Evolutionary conservation across 2,329 filamentous ascomycete genomes (phyloP).

Genomic region (Davidsoniella eucalypti): DNA sequence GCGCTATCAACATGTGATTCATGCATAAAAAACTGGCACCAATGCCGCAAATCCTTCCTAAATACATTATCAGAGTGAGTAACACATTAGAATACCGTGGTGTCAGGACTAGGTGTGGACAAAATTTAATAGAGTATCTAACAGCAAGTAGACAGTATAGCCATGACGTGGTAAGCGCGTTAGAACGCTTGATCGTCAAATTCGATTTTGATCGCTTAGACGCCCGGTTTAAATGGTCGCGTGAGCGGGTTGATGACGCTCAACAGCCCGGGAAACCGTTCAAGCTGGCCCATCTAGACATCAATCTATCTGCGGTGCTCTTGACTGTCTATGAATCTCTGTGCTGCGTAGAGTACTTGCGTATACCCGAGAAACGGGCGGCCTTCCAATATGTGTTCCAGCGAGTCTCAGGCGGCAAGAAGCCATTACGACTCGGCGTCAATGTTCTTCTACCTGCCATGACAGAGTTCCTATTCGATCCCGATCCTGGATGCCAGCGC

Average conservation of each 20-base stretch:
- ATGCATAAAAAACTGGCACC: conserved; percentile 61
- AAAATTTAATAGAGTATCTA: not conserved
- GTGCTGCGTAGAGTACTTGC: conserved; percentile 66
- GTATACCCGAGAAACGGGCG: conserved; percentile 30
- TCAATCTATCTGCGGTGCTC: conserved; percentile 41
- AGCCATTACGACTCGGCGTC: conserved; percentile 57
- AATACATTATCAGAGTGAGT: conserved; percentile 44
- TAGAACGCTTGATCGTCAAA: conserved; percentile 39
- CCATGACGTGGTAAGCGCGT: conserved; percentile 33
- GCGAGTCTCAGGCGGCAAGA: conserved; percentile 57
- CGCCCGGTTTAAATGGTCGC: conserved; percentile 39
- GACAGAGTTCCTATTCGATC: conserved; percentile 68
- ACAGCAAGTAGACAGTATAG: conserved; percentile 23
- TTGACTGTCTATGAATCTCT: conserved; percentile 77
- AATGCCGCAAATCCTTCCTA: conserved; percentile 45
- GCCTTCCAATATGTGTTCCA: conserved; percentile 72
- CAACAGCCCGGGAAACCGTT: conserved; percentile 18
- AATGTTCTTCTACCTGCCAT: conserved; percentile 65
- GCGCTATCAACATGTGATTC: conserved; percentile 48
- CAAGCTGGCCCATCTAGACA: conserved; percentile 29
- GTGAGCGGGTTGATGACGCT: conserved; percentile 8
- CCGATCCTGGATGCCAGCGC: conserved; percentile 41
- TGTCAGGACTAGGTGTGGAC: not conserved
- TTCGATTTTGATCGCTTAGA: conserved; percentile 47
- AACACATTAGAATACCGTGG: not conserved